Evolutionary conservation across 2,329 filamentous ascomycete species (phyloP), one percentile per base, ranked within the genome.

Genomic region (Incumbomyces delicatus): DNA sequence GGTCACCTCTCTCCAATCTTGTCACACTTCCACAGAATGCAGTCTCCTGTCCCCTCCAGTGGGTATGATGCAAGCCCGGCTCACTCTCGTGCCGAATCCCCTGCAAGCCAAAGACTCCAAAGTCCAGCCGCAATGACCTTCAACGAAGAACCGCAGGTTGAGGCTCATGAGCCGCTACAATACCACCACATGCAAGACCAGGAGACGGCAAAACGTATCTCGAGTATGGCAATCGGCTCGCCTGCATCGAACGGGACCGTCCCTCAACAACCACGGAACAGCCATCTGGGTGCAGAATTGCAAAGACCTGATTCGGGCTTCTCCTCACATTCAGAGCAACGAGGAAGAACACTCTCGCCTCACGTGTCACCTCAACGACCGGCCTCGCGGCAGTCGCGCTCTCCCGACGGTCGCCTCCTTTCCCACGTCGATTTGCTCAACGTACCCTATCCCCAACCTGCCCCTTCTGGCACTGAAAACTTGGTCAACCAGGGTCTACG

Each of bases 401-500:
- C 79, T 13, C 78, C 78, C 2, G 76, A 78, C 50, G 70, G 64
- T 44, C 67, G 79, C 41, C 77, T 78, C 0, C 60, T 72, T 6
- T 81, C 78, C 6, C 80, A 80, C 55, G 66, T 82, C 27, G 77
- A 82, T 57, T 65, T 81, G 33, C 68, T 82, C 27, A 81, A 77
- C 52, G 68, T 78, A 2, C 85, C 85, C 0, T 94, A 94, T 62
- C 85, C 85, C 18, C 88, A 94, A 63, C 86, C 86, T 48, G 79
- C 67, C 64, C 87, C 67, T 59, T 86, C 69, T 60, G 69, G 71
- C 6, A 66, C 72, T 6, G 57, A 60, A 32, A 71, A 77, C 22
- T 74, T 94, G 50, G 86, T 94, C 64, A 95, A 96, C 61, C 80
- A 84, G 10, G 77, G 84, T 52, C 70, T 98, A 41, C 83, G 87